A percentile compares a stretch with the other conserved stretches of the same genome.
Evolutionary conservation across 345 rosid species (phyloP).

Genomic region (Eutrema japonicum): DNA sequence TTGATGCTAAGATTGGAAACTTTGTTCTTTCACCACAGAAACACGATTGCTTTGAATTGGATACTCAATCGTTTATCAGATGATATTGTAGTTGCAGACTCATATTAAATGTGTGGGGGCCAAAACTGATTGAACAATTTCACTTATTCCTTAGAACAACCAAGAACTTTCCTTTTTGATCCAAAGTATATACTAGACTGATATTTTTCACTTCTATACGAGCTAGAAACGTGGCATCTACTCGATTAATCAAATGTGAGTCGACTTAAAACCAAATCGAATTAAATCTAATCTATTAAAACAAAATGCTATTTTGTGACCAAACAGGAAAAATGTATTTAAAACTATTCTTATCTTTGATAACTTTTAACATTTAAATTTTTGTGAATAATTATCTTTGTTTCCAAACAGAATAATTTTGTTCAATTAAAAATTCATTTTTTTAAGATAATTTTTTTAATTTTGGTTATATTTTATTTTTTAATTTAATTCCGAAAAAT

Average conservation of each 20-base stretch:
- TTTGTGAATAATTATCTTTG: too few relatives aligned
- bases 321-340: too few relatives aligned
- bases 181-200: neutral
- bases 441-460: too few relatives aligned
- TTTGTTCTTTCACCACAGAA: neutral
- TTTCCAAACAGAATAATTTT: too few relatives aligned
- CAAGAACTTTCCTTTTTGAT: neutral
- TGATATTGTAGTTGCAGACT: neutral
- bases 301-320: too few relatives aligned
- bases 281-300: too few relatives aligned
- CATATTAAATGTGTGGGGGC: neutral
- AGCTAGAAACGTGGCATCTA: neutral
- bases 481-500: too few relatives aligned
- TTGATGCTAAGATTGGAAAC: slow-evolving; percentile 19
- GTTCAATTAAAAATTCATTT: too few relatives aligned
- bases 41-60: slow-evolving; percentile 12
- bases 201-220: too few relatives aligned
- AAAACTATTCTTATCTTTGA: too few relatives aligned
- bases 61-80: neutral
- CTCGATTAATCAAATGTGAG: neutral
- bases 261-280: neutral
- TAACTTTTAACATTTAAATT: too few relatives aligned
- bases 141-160: neutral
- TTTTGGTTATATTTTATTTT: too few relatives aligned
- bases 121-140: neutral